Percentiles rank a stretch among this genome's conserved stretches.
These are phyloP conservation scores for Orbilia javanica DNA, from an alignment of 2,329 filamentous ascomycete genomes.

Conservation along the genomic window DNA sequence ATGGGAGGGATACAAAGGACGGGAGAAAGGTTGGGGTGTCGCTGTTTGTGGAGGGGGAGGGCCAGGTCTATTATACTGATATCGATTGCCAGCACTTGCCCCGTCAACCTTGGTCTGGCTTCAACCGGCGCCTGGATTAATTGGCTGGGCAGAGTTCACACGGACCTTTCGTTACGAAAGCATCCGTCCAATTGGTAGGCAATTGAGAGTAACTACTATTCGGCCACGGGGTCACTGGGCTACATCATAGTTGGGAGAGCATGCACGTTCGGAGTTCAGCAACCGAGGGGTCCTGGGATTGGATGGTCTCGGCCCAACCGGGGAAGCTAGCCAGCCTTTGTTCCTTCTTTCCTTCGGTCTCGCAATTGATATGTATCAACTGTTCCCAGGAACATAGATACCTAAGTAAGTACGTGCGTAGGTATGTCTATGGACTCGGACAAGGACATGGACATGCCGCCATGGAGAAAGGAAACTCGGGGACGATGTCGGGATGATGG, in stretches of 20 bases:
- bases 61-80: conserved; percentile 47
- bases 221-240: not conserved
- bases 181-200: conserved; percentile 19
- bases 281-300: not conserved
- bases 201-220: too few species aligned
- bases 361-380: too few species aligned
- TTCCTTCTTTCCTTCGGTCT: too few species aligned
- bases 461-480: conserved; percentile 22
- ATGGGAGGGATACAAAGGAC: not conserved
- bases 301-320: not conserved
- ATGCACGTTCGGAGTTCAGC: not conserved
- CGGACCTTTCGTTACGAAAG: conserved; percentile 13
- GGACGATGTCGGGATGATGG: conserved; percentile 27
- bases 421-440: not conserved
- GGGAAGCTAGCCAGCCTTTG: not conserved
- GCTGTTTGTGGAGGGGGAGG: conserved; percentile 28
- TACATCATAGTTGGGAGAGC: conserved; percentile 24
- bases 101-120: not conserved
- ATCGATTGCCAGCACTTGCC: conserved; percentile 16
- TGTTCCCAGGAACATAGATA: too few species aligned
- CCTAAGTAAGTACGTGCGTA: too few species aligned
- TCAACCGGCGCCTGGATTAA: not conserved
- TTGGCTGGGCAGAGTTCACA: not conserved
- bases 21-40: conserved; percentile 35
- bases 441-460: not conserved